A percentile compares a stretch with the other conserved stretches of the same genome.
phyloP scores from a whole-genome alignment of 805 yeast species.

The Citeromyces nyonsensis region DNA sequence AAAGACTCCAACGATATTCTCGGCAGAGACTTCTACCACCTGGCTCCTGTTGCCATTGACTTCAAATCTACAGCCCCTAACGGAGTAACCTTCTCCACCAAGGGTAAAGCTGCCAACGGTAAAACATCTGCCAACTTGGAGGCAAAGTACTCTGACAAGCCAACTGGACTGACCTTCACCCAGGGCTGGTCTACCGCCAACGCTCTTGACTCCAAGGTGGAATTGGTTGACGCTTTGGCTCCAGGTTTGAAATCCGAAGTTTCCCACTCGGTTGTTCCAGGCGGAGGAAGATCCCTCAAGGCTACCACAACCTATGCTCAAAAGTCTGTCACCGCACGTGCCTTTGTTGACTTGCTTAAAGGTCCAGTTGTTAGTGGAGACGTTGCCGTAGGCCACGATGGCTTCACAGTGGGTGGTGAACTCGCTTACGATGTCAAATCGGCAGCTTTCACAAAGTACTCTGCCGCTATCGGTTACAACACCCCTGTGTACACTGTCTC shows the following conservation, averaged over 20 bases:
- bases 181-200: slow-evolving; percentile 98
- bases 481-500: slow-evolving; percentile 80
- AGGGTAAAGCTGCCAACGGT: slow-evolving; percentile 76
- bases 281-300: slow-evolving; percentile 73
- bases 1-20: slow-evolving; percentile 85
- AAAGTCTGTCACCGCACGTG: slow-evolving; percentile 87
- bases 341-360: slow-evolving; percentile 86
- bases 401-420: slow-evolving; percentile 94
- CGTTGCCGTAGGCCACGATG: slow-evolving; percentile 88
- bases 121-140: slow-evolving; percentile 81
- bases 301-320: slow-evolving; percentile 84
- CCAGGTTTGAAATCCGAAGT: slow-evolving; percentile 93
- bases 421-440: slow-evolving; percentile 89
- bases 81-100: slow-evolving; percentile 88
- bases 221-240: slow-evolving; percentile 79
- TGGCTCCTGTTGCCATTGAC: slow-evolving; percentile 74
- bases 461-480: slow-evolving; percentile 87
- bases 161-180: slow-evolving; percentile 82
- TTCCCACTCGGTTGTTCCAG: slow-evolving; percentile 79
- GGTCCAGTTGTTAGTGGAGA: slow-evolving; percentile 95
- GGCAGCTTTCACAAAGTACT: slow-evolving; percentile 87
- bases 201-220: slow-evolving; percentile 82
- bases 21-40: slow-evolving; percentile 87
- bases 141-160: slow-evolving; percentile 85
- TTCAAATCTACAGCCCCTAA: slow-evolving; percentile 90